Conservation (phyloP, 768 basidiomycete species). For the Rhizopogon vinicolor region DNA sequence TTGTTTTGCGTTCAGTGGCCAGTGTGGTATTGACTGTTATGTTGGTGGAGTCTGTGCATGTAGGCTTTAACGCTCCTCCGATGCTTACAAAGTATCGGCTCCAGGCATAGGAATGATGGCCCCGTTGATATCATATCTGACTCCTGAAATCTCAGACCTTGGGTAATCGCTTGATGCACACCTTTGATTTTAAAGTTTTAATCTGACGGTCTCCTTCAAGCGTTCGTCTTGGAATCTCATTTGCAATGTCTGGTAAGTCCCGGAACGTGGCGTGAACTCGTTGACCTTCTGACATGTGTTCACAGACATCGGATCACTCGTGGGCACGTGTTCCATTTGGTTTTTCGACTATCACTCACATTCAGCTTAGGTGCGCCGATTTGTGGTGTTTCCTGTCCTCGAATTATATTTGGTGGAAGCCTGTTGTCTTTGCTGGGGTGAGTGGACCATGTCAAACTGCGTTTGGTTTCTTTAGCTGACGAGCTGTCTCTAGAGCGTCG, state of each 20-base stretch:
- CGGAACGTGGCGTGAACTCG: background rate
- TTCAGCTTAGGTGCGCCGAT: conserved; percentile 46
- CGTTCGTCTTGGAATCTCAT: conserved; percentile 43
- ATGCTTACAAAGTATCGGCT: background rate
- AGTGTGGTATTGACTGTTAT: conserved; percentile 39
- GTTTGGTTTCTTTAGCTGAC: background rate
- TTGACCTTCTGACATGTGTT: background rate
- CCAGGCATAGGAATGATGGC: conserved; percentile 36
- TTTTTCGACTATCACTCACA: conserved; percentile 13
- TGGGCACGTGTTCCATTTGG: conserved; percentile 8
- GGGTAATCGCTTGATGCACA: conserved; percentile 27
- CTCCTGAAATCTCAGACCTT: conserved; percentile 44
- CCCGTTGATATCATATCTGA: conserved; percentile 40
- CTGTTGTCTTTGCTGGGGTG: conserved; percentile 48
- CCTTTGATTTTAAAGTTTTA: background rate
- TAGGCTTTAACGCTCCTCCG: background rate
- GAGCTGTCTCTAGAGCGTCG: background rate
- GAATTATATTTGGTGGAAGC: conserved; percentile 53
- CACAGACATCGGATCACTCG: conserved; percentile 21
- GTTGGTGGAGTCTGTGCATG: conserved; percentile 34
- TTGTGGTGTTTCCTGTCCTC: conserved; percentile 46
- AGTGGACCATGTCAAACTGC: background rate
- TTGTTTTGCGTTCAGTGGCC: conserved; percentile 35
- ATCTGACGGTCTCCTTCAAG: conserved; percentile 7
- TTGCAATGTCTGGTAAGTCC: conserved; percentile 35